These are phyloP conservation scores for Volvox carteri DNA, from an alignment of 163 green algal genomes.

Conservation along the genomic window DNA sequence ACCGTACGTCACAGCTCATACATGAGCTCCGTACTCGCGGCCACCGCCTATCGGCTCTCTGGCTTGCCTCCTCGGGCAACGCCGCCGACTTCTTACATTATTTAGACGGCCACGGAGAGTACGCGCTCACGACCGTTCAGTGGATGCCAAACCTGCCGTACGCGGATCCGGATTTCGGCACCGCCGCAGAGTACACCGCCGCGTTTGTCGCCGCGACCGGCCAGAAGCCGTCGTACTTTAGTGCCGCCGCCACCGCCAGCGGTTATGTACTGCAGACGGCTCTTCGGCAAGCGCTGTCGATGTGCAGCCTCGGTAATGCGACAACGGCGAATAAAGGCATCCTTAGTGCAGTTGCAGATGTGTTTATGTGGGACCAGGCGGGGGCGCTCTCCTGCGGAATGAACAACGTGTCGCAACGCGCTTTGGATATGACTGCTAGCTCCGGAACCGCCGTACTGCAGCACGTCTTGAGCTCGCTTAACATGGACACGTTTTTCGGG, in stretches of 20 bases:
- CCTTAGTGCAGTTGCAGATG: too few relatives aligned
- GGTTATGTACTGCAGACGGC: conserved; percentile 33
- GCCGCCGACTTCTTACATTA: neutral
- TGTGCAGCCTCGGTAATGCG: neutral
- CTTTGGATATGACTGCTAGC: neutral
- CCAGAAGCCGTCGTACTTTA: neutral
- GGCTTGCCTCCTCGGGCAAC: conserved; percentile 34
- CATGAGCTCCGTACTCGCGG: neutral
- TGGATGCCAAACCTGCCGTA: conserved; percentile 46
- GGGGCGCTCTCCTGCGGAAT: neutral
- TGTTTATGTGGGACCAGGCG: conserved; percentile 29
- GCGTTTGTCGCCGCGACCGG: neutral
- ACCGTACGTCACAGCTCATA: neutral
- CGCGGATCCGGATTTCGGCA: conserved; percentile 32
- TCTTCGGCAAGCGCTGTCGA: neutral
- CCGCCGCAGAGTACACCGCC: neutral
- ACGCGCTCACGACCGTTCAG: conserved; percentile 41
- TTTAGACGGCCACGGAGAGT: neutral
- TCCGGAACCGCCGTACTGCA: conserved; percentile 74
- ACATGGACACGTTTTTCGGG: conserved; percentile 55
- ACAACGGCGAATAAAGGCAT: neutral
- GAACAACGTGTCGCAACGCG: neutral
- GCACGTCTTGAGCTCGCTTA: neutral
- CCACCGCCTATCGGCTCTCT: conserved; percentile 21
- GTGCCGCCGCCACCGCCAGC: conserved; percentile 18